Percentiles rank a stretch among this genome's conserved stretches.
Conservation (phyloP, 352 stramenopile species). For the Phytophthora ramorum region DNA sequence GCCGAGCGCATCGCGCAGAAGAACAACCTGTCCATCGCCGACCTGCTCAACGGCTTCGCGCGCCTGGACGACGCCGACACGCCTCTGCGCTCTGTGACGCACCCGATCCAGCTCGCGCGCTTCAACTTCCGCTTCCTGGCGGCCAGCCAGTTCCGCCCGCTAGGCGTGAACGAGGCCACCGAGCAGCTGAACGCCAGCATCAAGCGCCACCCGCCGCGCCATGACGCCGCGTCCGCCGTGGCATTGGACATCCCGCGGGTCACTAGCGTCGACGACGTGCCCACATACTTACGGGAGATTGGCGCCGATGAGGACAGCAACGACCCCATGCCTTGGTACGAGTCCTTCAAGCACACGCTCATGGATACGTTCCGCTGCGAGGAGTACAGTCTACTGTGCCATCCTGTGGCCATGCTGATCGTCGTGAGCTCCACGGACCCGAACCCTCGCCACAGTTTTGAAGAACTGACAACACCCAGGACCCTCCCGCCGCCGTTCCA, state of each 20-base stretch:
- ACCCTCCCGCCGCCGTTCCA: slow-evolving; percentile 70
- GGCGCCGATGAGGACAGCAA: slow-evolving; percentile 41
- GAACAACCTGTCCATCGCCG: slow-evolving; percentile 78
- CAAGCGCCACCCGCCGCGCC: slow-evolving; percentile 54
- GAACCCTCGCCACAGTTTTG: slow-evolving; percentile 79
- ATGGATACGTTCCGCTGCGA: slow-evolving; percentile 88
- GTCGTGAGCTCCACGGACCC: slow-evolving; percentile 85
- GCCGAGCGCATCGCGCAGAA: slow-evolving; percentile 84
- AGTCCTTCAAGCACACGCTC: slow-evolving; percentile 77
- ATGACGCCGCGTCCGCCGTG: slow-evolving; percentile 39
- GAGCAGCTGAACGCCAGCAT: slow-evolving; percentile 72
- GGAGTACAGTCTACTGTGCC: slow-evolving; percentile 78
- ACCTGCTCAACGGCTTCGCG: slow-evolving; percentile 81
- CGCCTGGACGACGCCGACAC: slow-evolving; percentile 69
- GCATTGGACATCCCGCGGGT: slow-evolving; percentile 75
- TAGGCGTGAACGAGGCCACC: slow-evolving; percentile 57
- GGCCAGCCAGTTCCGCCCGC: slow-evolving; percentile 55
- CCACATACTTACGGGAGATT: slow-evolving; percentile 68
- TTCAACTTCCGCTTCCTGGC: slow-evolving; percentile 85
- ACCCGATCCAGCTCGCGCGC: slow-evolving; percentile 63
- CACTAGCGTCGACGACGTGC: slow-evolving; percentile 64
- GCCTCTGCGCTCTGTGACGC: slow-evolving; percentile 77
- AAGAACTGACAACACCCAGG: slow-evolving; percentile 58
- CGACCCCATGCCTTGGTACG: slow-evolving; percentile 82
- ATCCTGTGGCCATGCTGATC: slow-evolving; percentile 78